Evolutionary conservation across 2,329 filamentous ascomycete genomes (phyloP).

Genomic region (Talaromyces sp.): DNA sequence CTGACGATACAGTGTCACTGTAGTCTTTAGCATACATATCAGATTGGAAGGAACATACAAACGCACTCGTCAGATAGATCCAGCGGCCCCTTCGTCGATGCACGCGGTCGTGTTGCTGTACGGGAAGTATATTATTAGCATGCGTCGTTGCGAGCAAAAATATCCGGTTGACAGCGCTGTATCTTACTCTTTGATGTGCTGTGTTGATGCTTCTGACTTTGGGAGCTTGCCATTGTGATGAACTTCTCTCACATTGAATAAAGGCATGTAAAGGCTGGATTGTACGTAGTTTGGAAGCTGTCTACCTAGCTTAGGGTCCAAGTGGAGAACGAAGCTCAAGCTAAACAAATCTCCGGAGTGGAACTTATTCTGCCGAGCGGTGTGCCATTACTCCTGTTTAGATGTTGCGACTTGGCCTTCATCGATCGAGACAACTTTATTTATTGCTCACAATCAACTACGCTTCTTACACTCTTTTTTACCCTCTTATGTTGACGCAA

Average conservation of each 20-base stretch:
- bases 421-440: slow-evolving; percentile 24
- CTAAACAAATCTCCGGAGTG: not conserved
- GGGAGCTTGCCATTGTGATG: slow-evolving; percentile 23
- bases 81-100: slow-evolving; percentile 70
- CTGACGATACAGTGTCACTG: slow-evolving; percentile 28
- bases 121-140: slow-evolving; percentile 10
- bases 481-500: not conserved
- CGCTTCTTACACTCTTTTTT: not conserved
- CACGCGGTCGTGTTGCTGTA: slow-evolving; percentile 40
- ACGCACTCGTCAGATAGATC: slow-evolving; percentile 67
- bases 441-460: not conserved
- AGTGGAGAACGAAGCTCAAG: not conserved
- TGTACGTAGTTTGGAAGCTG: not conserved
- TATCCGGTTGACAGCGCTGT: not conserved
- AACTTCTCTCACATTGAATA: not conserved
- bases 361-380: slow-evolving; percentile 29
- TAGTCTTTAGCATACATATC: slow-evolving; percentile 19
- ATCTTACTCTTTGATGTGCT: slow-evolving; percentile 37
- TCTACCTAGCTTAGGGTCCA: not conserved
- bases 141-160: not conserved
- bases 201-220: slow-evolving; percentile 30
- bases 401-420: slow-evolving; percentile 30
- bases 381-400: slow-evolving; percentile 21
- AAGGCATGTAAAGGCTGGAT: not conserved
- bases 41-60: slow-evolving; percentile 13